Conservation (phyloP, 179 eudicot species). For the Carnegiea gigantea region DNA sequence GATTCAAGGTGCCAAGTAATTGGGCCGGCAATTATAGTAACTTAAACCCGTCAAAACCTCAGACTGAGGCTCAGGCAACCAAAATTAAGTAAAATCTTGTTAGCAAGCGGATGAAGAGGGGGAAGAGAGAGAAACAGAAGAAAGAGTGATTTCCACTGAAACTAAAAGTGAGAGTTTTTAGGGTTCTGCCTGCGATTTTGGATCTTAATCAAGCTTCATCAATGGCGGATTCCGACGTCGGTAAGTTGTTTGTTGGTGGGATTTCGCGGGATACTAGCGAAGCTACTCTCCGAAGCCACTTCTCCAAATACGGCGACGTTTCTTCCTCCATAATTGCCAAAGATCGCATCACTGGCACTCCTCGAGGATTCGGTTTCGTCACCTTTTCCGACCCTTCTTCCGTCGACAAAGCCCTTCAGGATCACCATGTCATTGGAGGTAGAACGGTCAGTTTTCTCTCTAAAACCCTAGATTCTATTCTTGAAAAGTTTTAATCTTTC, state of each 20-base stretch:
- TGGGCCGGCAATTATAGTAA: not conserved
- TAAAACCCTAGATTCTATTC: not conserved
- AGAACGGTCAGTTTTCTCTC: conserved; percentile 44
- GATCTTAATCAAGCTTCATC: conserved; percentile 7
- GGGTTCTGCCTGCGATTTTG: not conserved
- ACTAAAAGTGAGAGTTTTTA: not conserved
- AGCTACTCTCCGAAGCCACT: conserved; percentile 41
- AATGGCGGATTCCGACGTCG: conserved; percentile 62
- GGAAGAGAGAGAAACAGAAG: not conserved
- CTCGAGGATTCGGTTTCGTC: conserved; percentile 82
- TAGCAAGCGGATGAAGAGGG: not conserved
- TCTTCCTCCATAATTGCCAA: conserved; percentile 41
- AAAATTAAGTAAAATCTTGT: not conserved
- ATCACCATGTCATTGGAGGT: conserved; percentile 50
- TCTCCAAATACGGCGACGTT: conserved; percentile 57
- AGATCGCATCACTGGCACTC: conserved; percentile 50
- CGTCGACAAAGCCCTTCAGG: conserved; percentile 55
- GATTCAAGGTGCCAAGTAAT: not conserved
- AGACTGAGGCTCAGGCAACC: too few relatives aligned
- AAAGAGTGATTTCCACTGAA: not conserved
- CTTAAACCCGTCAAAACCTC: not conserved
- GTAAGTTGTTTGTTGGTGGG: conserved; percentile 74
- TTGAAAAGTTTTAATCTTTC: not conserved
- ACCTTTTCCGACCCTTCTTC: conserved; percentile 53
- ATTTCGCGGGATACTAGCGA: conserved; percentile 57